Base-by-base conservation (phyloP, 768 basidiomycete species). In the Lentinula lateritia region DNA sequence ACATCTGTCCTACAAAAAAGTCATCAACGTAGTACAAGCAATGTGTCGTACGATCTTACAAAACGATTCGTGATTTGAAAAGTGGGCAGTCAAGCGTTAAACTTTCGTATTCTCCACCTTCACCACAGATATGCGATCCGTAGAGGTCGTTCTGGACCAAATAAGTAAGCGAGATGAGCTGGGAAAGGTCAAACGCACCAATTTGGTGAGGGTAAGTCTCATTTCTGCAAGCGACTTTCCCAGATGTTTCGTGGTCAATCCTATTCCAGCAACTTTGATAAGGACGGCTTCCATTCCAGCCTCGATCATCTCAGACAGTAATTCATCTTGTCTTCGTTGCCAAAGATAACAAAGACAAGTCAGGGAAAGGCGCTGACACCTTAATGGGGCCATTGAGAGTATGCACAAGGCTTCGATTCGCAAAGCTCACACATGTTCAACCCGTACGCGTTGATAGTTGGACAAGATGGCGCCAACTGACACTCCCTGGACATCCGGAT, bases 71-170 rank as follows among this genome's bases (percentile, higher is more conserved):
- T 42, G 81, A 80, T 66, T 92, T 92, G 83, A 95, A 98, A 12
- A 96, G 69, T 0, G 95, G 92, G 63, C 90, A 91, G 66, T 97
- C 92, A 12, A 95, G 76, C 0, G 96, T 98, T 61, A 98, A 77
- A 0, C 89, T 92, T 71, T 99, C 97, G 73, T 98, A 99, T 75
- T 99, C 97, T 2, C 97, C 97, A 1, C 97, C 97, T 75, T 99
- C 97, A 9, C 97, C 97, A 64, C 96, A 98, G 1, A 96, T 83
- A 70, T 99, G 97, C 0, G 90, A 88, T 4, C 95, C 95, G 67
- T 94, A 99, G 32, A 85, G 73, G 9, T 74, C 69, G 70, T 95
- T 93, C 93, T 94, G 65, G 2, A 39, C 18, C 12, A 38, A 13
- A 48, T 57, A 54, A 43, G 23, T 55, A 20, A 45, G 13, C 50